A percentile compares a stretch with the other conserved stretches of the same genome.
Evolutionary conservation across 2,329 filamentous ascomycete genomes (phyloP).

Genomic region (Phyllosticta citrichinensis): DNA sequence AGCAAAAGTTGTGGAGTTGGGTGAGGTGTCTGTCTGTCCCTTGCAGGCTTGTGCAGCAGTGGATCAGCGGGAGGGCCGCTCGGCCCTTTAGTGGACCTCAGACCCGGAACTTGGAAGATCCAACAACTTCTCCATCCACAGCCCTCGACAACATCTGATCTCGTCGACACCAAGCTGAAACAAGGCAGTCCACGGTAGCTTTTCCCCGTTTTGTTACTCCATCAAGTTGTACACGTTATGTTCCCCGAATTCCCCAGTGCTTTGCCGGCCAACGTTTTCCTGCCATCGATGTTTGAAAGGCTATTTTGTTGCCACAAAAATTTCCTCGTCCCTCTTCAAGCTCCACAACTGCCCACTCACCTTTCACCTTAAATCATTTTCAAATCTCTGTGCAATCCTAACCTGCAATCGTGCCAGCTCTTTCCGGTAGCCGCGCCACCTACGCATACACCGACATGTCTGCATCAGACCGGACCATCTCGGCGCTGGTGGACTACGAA

Average conservation of each 20-base stretch:
- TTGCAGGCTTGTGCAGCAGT: neutral
- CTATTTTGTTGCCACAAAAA: neutral
- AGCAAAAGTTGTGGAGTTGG: neutral
- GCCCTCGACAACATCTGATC: neutral
- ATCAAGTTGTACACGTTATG: neutral
- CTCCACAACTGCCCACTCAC: neutral
- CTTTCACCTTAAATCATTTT: neutral
- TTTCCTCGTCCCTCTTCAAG: neutral
- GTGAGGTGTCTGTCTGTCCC: neutral
- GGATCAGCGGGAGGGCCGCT: neutral
- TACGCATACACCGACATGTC: slow-evolving; percentile 5
- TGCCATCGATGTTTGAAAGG: neutral
- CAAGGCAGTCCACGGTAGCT: neutral
- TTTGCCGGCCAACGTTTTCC: neutral
- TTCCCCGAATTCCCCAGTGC: neutral
- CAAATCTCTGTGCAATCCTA: neutral
- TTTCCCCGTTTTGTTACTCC: neutral
- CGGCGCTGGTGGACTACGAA: slow-evolving; percentile 74
- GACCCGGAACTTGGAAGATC: neutral
- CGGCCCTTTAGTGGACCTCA: neutral
- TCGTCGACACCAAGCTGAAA: neutral
- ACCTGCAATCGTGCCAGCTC: neutral
- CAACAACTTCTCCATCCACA: neutral
- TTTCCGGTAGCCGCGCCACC: neutral
- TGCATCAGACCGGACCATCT: slow-evolving; percentile 29